phyloP scores from a whole-genome alignment of 371 early-diverging fungal genomes.

The Mortierella sp. region DNA sequence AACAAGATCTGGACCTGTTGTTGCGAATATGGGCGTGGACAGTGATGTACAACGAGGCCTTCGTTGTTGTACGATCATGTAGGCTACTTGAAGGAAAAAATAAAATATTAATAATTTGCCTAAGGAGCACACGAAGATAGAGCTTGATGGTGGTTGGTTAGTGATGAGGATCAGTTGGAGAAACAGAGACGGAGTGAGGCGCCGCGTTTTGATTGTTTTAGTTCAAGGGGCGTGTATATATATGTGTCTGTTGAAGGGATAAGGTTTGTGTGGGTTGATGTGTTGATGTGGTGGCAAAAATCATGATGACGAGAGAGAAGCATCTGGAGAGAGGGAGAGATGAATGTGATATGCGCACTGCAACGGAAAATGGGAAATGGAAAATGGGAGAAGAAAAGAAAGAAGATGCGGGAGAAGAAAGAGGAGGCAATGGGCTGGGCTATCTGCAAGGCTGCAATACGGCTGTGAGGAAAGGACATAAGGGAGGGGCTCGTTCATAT shows the following conservation, averaged over 20 bases:
- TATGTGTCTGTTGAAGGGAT: not conserved
- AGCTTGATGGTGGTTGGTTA: no score
- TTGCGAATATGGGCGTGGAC: not conserved
- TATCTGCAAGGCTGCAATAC: not conserved
- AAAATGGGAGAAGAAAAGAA: not conserved
- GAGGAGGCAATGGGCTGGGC: not conserved
- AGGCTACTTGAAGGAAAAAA: no score
- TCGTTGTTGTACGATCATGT: not conserved
- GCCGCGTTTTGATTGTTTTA: not conserved
- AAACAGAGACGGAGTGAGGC: not conserved
- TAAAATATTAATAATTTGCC: no score
- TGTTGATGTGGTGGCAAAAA: conserved; percentile 11
- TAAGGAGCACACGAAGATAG: no score
- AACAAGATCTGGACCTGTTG: not conserved
- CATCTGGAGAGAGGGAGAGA: no score
- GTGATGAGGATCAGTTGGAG: no score
- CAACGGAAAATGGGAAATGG: not conserved
- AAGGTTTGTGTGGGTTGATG: not conserved
- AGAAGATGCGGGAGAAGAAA: not conserved
- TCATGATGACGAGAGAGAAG: not conserved
- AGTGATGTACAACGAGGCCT: not conserved
- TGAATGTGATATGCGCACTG: no score
- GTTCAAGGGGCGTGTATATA: no score
- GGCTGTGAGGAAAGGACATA: not conserved
- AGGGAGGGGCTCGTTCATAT: not conserved